Evolutionary conservation across 2,329 filamentous ascomycete genomes (phyloP).

Genomic region (Pyricularia grisea): DNA sequence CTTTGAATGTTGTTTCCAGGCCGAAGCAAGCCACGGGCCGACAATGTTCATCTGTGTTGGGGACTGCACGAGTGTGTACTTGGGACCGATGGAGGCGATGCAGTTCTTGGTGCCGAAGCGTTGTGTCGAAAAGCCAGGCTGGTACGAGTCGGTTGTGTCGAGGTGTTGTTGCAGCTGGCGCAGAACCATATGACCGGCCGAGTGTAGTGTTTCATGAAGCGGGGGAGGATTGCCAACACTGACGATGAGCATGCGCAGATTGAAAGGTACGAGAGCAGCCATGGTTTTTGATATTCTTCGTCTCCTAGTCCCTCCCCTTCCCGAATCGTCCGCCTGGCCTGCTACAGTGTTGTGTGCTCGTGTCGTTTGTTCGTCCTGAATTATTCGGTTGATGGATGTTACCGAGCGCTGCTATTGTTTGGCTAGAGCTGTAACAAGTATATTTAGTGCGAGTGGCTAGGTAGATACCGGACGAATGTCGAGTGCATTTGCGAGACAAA

Average conservation of each 20-base stretch:
- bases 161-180: conserved; percentile 45
- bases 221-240: conserved; percentile 77
- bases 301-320: neutral
- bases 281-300: neutral
- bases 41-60: conserved; percentile 77
- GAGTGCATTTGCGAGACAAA: neutral
- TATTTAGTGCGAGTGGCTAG: neutral
- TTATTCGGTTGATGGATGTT: neutral
- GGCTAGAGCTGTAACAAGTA: neutral
- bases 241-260: conserved; percentile 62
- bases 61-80: conserved; percentile 64
- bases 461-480: neutral
- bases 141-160: conserved; percentile 15
- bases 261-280: conserved; percentile 8
- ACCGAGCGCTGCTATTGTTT: neutral
- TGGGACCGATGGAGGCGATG: conserved; percentile 34
- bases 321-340: neutral
- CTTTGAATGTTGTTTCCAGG: conserved; percentile 37
- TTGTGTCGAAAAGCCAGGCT: conserved; percentile 39
- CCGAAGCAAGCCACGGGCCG: conserved; percentile 58
- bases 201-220: conserved; percentile 74
- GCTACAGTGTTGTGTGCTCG: neutral
- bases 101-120: conserved; percentile 41
- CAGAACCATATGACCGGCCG: conserved; percentile 74
- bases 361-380: neutral